phyloP scores from a whole-genome alignment of 2,329 filamentous ascomycete genomes.

The Hymenoscyphus fructigenus region DNA sequence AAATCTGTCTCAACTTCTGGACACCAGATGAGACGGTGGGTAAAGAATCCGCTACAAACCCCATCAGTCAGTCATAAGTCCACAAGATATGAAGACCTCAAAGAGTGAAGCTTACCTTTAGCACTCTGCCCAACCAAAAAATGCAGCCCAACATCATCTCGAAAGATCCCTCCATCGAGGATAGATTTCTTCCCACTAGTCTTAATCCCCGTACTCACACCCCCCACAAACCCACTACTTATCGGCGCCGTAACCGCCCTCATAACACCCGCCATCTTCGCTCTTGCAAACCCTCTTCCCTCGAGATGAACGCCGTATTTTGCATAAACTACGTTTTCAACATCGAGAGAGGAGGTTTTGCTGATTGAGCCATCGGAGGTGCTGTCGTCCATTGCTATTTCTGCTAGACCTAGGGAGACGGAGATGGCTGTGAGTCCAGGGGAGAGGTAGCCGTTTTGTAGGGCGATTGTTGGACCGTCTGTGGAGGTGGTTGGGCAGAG shows the following conservation, averaged over 20 bases:
- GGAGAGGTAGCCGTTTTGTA: constrained; percentile 48
- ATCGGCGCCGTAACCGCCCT: constrained; percentile 43
- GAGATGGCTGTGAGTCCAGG: constrained; percentile 52
- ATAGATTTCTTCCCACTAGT: constrained; percentile 40
- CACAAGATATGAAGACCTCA: background rate
- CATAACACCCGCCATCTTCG: constrained; percentile 46
- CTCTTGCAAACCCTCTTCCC: constrained; percentile 43
- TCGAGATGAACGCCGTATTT: constrained; percentile 44
- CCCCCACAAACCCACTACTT: constrained; percentile 37
- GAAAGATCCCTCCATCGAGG: constrained; percentile 44
- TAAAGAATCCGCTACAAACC: constrained; percentile 25
- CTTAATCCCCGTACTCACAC: constrained; percentile 45
- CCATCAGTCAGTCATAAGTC: constrained; percentile 13
- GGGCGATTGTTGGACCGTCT: constrained; percentile 29
- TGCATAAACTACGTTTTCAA: constrained; percentile 39
- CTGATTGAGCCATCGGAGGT: constrained; percentile 48
- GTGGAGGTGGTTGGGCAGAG: constrained; percentile 36
- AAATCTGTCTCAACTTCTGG: constrained; percentile 39
- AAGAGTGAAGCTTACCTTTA: constrained; percentile 30
- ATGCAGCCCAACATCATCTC: constrained; percentile 45
- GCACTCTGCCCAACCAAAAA: constrained; percentile 40
- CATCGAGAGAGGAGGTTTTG: constrained; percentile 31
- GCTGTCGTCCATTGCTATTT: constrained; percentile 45
- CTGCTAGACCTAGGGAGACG: constrained; percentile 47
- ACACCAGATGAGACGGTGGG: constrained; percentile 36